Percentiles rank a stretch among this genome's conserved stretches.
phyloP scores from a whole-genome alignment of 2,329 filamentous ascomycete genomes.

The Aspergillus spinulosporus region DNA sequence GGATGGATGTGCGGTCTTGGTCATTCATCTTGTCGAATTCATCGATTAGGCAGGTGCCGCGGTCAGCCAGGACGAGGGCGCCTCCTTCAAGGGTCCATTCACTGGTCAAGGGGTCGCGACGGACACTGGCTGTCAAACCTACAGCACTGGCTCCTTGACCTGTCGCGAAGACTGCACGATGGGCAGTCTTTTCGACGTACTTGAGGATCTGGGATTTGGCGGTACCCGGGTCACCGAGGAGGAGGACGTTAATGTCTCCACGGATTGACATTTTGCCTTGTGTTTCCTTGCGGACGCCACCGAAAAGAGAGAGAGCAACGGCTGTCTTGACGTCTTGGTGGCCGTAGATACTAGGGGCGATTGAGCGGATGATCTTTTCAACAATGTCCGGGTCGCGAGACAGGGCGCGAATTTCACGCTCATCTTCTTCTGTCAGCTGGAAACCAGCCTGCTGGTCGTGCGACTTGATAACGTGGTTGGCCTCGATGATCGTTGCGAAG shows the following conservation, averaged over 20 bases:
- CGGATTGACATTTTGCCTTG: slow-evolving; percentile 86
- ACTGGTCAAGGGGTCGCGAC: slow-evolving; percentile 88
- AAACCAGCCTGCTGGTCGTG: slow-evolving; percentile 98
- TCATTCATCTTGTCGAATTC: slow-evolving; percentile 99
- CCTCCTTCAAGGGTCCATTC: slow-evolving; percentile 98
- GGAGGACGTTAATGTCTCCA: slow-evolving; percentile 95
- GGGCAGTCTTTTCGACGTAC: slow-evolving; percentile 95
- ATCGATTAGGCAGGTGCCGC: slow-evolving; percentile 93
- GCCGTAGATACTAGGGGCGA: slow-evolving; percentile 96
- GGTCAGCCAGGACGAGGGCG: slow-evolving; percentile 89
- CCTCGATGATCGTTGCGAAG: slow-evolving; percentile 95
- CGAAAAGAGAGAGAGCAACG: slow-evolving; percentile 88
- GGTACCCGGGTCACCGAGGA: slow-evolving; percentile 95
- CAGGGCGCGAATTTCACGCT: slow-evolving; percentile 84
- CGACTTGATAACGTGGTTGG: slow-evolving; percentile 94
- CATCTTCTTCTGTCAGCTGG: slow-evolving; percentile 90
- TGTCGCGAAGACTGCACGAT: slow-evolving; percentile 94
- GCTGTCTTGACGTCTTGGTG: slow-evolving; percentile 97
- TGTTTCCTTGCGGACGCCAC: slow-evolving; percentile 88
- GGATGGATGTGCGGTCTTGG: slow-evolving; percentile 94
- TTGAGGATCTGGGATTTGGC: slow-evolving; percentile 98
- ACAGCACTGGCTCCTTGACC: slow-evolving; percentile 96
- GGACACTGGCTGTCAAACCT: slow-evolving; percentile 94
- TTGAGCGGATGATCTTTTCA: slow-evolving; percentile 88
- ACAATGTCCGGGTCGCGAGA: slow-evolving; percentile 86